Evolutionary conservation across 2,329 filamentous ascomycete species (phyloP), one percentile per base, ranked within the genome.

Genomic region (Phaeophleospora eucalypticola): DNA sequence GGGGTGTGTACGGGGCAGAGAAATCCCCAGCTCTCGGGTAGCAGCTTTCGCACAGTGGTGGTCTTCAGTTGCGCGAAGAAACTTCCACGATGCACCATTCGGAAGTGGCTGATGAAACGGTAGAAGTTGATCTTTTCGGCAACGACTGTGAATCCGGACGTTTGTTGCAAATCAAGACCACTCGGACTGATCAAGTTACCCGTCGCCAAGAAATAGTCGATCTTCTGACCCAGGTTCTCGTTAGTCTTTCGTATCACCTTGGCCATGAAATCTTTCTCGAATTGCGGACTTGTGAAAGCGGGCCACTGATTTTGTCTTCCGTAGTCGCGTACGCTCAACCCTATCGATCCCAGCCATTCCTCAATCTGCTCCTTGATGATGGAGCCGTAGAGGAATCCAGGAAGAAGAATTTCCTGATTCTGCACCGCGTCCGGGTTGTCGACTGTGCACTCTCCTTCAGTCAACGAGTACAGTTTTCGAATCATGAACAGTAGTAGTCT

Each of bases 41-140:
- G 73, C 58, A 98, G 75, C 69, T 97, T 98, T 73, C 93, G 82
- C 41, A 98, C 93, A 0, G 93, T 93, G 0, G 93, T 98, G 0
- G 93, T 98, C 72, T 96, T 97, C 55, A 98, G 72, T 66, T 97
- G 88, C 3, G 93, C 93, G 68, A 98, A 98, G 79, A 98, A 98
- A 65, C 89, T 93, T 76, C 93, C 93, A 82, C 93, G 83, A 73
- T 98, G 93, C 48, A 98, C 89, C 89, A 96, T 96, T 58, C 93
- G 86, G 79, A 98, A 98, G 69, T 98, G 93, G 68, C 88, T 93
- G 72, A 98, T 95, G 73, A 97, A 98, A 61, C 93, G 88, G 63
- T 95, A 82, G 67, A 97, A 98, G 73, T 98, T 98, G 66, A 98
- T 91, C 77, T 97, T 97, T 67, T 98, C 93, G 2, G 93, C 93